Base-by-base conservation (phyloP, 1,284 basidiomycete species). In the Cutaneotrichosporon mucoides region DNA sequence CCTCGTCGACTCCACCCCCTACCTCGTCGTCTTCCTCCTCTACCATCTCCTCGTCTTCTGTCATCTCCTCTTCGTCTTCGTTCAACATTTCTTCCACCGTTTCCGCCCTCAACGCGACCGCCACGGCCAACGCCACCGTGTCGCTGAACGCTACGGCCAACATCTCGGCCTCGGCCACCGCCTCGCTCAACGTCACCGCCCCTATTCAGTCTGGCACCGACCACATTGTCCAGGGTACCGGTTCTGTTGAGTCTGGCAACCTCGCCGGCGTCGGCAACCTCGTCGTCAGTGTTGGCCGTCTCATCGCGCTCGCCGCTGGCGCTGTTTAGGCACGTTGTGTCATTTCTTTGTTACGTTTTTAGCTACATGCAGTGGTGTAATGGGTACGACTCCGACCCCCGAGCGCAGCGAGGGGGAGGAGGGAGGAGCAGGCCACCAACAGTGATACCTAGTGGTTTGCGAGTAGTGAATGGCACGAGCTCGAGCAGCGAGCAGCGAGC, bases 251-350 rank as follows among this genome's bases (percentile, higher is more conserved):
- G 53, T 10, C 11, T 5, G 58, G 58, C 42, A 53, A 47, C 53
- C 49, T 60, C 13, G 43, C 54, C 12, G 36, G 24, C 34, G 10
- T 60, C 34, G 54, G 54, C 44, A 11, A 51, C 38, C 16, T 60
- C 11, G 49, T 60, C 34, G 49, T 43, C 37, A n/a, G 37, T 33
- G 10, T 60, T 34, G 58, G 54, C 48, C 53, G 54, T 34, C 37
- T 60, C 38, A 36, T 56, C 34, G 10, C 24, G 8, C 49, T 50
- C 12, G 48, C 42, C 15, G 48, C 24, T 5, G 53, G 53, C 16
- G 35, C n/a, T 11, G 7, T 4, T 33, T 57, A 53, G 24, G 24
- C 24, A 24, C 24, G 24, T 24, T 24, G 24, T 24, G 24, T 24
- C 24, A 24, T 24, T 24, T 24, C 24, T 24, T 24, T 24, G 24